phyloP scores from a whole-genome alignment of 2,329 filamentous ascomycete genomes.

The Pestalotiopsis fici region DNA sequence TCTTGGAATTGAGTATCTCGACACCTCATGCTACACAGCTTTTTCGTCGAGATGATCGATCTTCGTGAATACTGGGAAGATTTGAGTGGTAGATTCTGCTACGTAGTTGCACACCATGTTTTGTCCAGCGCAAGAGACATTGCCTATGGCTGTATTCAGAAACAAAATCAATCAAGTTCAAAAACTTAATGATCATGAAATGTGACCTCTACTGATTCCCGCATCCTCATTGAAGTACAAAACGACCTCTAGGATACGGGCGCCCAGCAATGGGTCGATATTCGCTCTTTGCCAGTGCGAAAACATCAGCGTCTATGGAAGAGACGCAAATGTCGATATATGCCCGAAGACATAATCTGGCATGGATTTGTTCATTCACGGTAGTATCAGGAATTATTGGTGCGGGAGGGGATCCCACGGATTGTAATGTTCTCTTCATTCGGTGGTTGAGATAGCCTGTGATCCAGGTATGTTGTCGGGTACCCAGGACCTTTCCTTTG shows the following conservation, averaged over 20 bases:
- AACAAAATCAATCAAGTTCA: not conserved
- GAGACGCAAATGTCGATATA: slow-evolving; percentile 46
- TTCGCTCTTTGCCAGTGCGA: slow-evolving; percentile 57
- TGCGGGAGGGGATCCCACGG: not conserved
- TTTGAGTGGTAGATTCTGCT: not conserved
- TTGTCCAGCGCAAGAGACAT: not conserved
- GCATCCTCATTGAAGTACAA: slow-evolving; percentile 52
- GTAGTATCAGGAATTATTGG: not conserved
- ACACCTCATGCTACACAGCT: not conserved
- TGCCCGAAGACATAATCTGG: slow-evolving; percentile 14
- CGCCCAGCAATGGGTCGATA: slow-evolving; percentile 56
- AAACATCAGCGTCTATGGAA: slow-evolving; percentile 53
- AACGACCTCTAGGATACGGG: slow-evolving; percentile 56
- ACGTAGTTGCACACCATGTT: not conserved
- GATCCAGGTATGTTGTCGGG: not conserved
- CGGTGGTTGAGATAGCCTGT: not conserved
- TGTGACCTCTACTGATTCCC: slow-evolving; percentile 64
- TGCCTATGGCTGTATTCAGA: not conserved
- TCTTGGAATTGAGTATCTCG: not conserved
- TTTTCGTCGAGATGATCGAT: not conserved
- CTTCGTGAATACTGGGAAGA: not conserved
- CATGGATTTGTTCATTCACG: not conserved
- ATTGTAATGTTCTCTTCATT: slow-evolving; percentile 5
- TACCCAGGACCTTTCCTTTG: not conserved
- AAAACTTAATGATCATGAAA: slow-evolving; percentile 17